Evolutionary conservation across 2,329 filamentous ascomycete species (phyloP).

Genomic region (Xylariaceae sp.): DNA sequence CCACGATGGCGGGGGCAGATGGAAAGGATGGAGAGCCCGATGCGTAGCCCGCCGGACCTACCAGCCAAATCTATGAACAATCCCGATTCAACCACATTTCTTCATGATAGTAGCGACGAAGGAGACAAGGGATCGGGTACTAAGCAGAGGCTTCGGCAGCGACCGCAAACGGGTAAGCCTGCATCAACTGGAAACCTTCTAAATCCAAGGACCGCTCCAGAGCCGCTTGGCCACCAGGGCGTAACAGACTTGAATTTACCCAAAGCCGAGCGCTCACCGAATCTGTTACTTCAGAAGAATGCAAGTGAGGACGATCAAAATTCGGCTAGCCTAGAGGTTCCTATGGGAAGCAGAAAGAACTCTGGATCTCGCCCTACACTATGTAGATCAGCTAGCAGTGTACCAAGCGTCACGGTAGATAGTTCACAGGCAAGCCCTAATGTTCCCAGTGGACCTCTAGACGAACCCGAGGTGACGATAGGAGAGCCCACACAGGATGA

Average conservation of each 20-base stretch:
- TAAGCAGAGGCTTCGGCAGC: conserved; percentile 17
- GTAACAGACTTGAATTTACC: conserved; percentile 7
- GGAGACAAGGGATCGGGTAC: conserved; percentile 35
- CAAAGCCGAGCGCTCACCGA: conserved; percentile 27
- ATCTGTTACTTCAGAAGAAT: conserved; percentile 32
- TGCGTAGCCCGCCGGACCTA: conserved; percentile 35
- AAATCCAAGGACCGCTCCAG: background rate
- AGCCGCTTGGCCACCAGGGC: background rate
- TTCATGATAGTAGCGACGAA: conserved; percentile 59
- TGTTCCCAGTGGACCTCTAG: conserved; percentile 57
- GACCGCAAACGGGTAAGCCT: conserved; percentile 26
- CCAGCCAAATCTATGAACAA: conserved; percentile 31
- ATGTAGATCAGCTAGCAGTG: conserved; percentile 49
- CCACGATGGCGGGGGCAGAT: conserved; percentile 33
- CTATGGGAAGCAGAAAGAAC: conserved; percentile 45
- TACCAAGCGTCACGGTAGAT: conserved; percentile 30
- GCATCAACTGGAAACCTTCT: conserved; percentile 9
- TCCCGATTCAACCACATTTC: conserved; percentile 52
- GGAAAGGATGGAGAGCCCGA: conserved; percentile 35
- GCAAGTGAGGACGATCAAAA: conserved; percentile 26
- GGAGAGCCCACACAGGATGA: conserved; percentile 72
- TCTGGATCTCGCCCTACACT: conserved; percentile 50
- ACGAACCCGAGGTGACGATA: conserved; percentile 63
- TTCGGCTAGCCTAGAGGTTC: conserved; percentile 40
- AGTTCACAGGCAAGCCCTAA: conserved; percentile 47